These are phyloP conservation scores for Pouteria campechiana DNA, from an alignment of 179 eudicot genomes.

Conservation along the genomic window DNA sequence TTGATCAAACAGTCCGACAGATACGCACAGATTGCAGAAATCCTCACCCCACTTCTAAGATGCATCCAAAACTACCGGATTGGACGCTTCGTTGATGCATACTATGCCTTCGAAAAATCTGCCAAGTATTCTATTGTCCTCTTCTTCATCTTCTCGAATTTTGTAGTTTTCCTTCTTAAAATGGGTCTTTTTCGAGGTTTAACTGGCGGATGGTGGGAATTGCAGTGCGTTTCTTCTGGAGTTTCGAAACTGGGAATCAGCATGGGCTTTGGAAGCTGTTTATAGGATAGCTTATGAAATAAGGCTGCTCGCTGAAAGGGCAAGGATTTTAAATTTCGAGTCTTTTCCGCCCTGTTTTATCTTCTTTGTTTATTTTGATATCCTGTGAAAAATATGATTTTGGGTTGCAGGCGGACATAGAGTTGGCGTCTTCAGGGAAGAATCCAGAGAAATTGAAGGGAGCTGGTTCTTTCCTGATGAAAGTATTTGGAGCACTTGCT, in stretches of 20 bases:
- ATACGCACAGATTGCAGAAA: slow-evolving; percentile 42
- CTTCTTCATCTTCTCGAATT: background rate
- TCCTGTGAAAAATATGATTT: background rate
- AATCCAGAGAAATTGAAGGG: slow-evolving; percentile 89
- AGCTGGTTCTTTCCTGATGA: slow-evolving; percentile 98
- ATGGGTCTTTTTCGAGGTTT: background rate
- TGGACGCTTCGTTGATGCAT: slow-evolving; percentile 60
- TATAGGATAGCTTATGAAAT: slow-evolving; percentile 77
- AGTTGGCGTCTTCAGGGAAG: slow-evolving; percentile 73
- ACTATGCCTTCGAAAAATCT: slow-evolving; percentile 74
- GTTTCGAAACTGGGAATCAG: slow-evolving; percentile 93
- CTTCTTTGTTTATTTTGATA: background rate
- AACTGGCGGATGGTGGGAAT: slow-evolving; percentile 9
- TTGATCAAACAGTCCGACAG: slow-evolving; percentile 52
- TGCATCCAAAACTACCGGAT: slow-evolving; percentile 66
- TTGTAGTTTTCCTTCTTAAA: background rate
- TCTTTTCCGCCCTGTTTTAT: background rate
- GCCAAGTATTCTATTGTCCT: slow-evolving; percentile 42
- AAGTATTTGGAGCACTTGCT: slow-evolving; percentile 90
- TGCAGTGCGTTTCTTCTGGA: slow-evolving; percentile 87
- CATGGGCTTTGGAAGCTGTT: slow-evolving; percentile 87
- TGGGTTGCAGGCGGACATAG: slow-evolving; percentile 73
- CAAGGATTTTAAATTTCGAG: slow-evolving; percentile 7
- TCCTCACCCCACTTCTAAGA: slow-evolving; percentile 55
- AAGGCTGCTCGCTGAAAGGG: slow-evolving; percentile 92